Evolutionary conservation across 1,284 basidiomycete species (phyloP).

Genomic region (Lentinula novae-zelandiae): DNA sequence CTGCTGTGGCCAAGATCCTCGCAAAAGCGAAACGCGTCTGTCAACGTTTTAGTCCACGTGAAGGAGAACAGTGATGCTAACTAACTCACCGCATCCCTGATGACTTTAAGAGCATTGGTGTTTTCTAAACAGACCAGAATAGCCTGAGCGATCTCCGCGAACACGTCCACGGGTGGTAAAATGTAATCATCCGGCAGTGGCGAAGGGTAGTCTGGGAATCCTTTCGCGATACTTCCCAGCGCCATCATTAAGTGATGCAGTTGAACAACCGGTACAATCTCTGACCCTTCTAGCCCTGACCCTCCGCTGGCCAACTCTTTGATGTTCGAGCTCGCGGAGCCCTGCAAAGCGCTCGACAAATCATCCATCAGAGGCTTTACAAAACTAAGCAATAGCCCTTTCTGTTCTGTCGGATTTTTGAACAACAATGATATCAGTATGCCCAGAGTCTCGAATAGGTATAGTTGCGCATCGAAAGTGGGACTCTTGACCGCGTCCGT

Average conservation of each 20-base stretch:
- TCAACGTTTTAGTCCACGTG: slow-evolving; percentile 13
- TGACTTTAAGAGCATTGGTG: slow-evolving; percentile 84
- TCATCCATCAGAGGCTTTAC: slow-evolving; percentile 82
- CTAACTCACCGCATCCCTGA: slow-evolving; percentile 87
- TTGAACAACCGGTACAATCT: slow-evolving; percentile 76
- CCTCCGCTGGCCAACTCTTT: not conserved
- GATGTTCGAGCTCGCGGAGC: slow-evolving; percentile 37
- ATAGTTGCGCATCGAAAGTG: slow-evolving; percentile 87
- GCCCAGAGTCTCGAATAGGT: slow-evolving; percentile 93
- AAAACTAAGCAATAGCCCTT: slow-evolving; percentile 70
- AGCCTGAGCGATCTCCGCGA: slow-evolving; percentile 85
- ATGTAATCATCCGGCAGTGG: slow-evolving; percentile 63
- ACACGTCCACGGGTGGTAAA: slow-evolving; percentile 78
- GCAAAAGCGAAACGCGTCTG: slow-evolving; percentile 94
- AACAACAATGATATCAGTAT: slow-evolving; percentile 78
- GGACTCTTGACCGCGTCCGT: slow-evolving; percentile 78
- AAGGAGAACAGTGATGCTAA: not conserved
- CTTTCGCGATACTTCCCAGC: slow-evolving; percentile 92
- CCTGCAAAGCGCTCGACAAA: slow-evolving; percentile 67
- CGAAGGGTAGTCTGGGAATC: slow-evolving; percentile 88
- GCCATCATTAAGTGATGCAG: slow-evolving; percentile 98
- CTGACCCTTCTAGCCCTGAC: slow-evolving; percentile 36
- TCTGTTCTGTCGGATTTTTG: slow-evolving; percentile 69
- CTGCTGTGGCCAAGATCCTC: slow-evolving; percentile 87
- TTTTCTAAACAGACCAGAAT: slow-evolving; percentile 86